A percentile compares a stretch with the other conserved stretches of the same genome.
phyloP scores from a whole-genome alignment of 2,329 filamentous ascomycete species.

The Curvularia eragrostidis region DNA sequence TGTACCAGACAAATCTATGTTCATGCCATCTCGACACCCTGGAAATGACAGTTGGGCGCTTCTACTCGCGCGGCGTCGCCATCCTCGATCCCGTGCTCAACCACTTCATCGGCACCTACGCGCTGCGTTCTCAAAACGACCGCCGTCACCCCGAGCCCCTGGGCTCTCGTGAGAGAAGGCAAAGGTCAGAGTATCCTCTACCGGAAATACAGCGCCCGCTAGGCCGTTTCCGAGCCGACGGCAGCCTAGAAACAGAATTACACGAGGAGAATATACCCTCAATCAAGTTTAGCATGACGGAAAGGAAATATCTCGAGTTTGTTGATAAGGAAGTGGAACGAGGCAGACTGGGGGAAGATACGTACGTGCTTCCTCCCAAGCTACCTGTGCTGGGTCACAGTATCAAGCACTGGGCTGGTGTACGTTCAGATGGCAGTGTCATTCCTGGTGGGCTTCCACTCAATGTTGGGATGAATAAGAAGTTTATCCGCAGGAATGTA shows the following conservation, averaged over 20 bases:
- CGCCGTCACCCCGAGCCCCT: conserved; percentile 7
- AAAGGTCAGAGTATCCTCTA: not conserved
- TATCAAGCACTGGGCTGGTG: conserved; percentile 24
- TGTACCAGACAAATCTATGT: conserved; percentile 17
- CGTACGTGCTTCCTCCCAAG: conserved; percentile 16
- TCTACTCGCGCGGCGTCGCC: conserved; percentile 20
- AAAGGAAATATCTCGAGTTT: conserved; percentile 6
- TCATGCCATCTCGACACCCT: conserved; percentile 23
- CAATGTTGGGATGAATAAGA: conserved; percentile 19
- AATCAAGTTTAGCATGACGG: conserved; percentile 1
- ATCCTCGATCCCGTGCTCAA: conserved; percentile 31
- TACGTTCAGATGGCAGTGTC: conserved; percentile 14
- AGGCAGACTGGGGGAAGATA: conserved; percentile 2
- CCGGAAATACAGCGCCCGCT: not conserved
- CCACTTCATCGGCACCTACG: conserved; percentile 27
- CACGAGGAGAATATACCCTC: not conserved
- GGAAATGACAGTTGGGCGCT: conserved; percentile 28
- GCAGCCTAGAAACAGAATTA: not conserved
- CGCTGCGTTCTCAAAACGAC: conserved; percentile 11
- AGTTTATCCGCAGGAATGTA: conserved; percentile 5
- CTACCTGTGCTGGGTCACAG: conserved; percentile 24
- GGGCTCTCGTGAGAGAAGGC: not conserved
- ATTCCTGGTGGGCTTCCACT: conserved; percentile 22
- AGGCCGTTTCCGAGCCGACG: not conserved
- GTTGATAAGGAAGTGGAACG: not conserved